A percentile compares a stretch with the other conserved stretches of the same genome.
phyloP scores from a whole-genome alignment of 805 yeast genomes.

The Yarrowia sp. region DNA sequence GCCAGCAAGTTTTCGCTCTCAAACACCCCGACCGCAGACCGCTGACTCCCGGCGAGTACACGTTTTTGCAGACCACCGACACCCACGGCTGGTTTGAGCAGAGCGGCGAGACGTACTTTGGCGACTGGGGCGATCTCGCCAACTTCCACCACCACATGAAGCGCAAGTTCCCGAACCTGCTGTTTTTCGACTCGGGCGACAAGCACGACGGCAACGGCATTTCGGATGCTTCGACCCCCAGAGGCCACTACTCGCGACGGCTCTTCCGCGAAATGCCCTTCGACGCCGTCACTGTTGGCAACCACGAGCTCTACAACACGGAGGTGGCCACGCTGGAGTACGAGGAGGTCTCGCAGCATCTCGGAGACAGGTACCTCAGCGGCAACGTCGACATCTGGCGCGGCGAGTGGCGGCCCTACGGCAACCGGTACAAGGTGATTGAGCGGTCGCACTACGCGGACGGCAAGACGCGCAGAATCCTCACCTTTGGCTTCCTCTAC shows the following conservation, averaged over 20 bases:
- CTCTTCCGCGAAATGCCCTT: slow-evolving; percentile 63
- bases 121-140: slow-evolving; percentile 90
- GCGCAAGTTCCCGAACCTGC: slow-evolving; percentile 54
- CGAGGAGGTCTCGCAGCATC: slow-evolving; percentile 52
- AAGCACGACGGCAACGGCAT: slow-evolving; percentile 93
- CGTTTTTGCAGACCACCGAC: slow-evolving; percentile 88
- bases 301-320: slow-evolving; percentile 80
- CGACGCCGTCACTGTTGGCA: slow-evolving; percentile 82
- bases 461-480: slow-evolving; percentile 43
- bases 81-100: slow-evolving; percentile 94
- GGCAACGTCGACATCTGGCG: slow-evolving; percentile 42
- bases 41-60: slow-evolving; percentile 4
- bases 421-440: slow-evolving; percentile 48
- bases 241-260: slow-evolving; percentile 61
- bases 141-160: slow-evolving; percentile 61
- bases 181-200: slow-evolving; percentile 87
- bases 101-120: slow-evolving; percentile 52
- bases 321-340: slow-evolving; percentile 66
- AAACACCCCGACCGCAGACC: slow-evolving; percentile 3
- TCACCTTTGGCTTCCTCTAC: slow-evolving; percentile 77
- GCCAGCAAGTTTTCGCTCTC: background rate
- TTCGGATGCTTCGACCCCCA: slow-evolving; percentile 72
- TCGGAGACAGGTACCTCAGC: slow-evolving; percentile 60
- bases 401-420: slow-evolving; percentile 59
- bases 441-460: background rate